These are phyloP conservation scores for Cladosporium velox DNA, from an alignment of 2,329 filamentous ascomycete genomes.

Conservation along the genomic window DNA sequence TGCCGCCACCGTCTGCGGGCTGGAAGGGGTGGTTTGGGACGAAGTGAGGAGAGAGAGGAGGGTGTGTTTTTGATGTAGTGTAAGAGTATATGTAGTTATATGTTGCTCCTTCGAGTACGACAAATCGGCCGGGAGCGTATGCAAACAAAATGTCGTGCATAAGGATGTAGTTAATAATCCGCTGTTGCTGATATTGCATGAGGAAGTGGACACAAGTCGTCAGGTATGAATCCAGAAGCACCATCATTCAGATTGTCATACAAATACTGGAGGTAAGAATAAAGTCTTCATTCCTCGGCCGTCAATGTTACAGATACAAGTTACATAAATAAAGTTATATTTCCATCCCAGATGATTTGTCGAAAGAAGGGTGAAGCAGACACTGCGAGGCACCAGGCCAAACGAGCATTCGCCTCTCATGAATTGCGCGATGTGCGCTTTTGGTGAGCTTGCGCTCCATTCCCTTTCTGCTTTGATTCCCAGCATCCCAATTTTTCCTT, in stretches of 20 bases:
- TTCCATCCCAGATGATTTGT: slow-evolving; percentile 2
- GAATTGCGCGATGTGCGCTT: not conserved
- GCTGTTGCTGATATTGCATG: too few species aligned
- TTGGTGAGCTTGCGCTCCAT: slow-evolving; percentile 7
- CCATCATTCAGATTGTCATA: not conserved
- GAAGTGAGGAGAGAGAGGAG: not conserved
- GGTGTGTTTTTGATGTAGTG: not conserved
- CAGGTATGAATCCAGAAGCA: too few species aligned
- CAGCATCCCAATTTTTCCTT: not conserved
- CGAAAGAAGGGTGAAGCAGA: not conserved
- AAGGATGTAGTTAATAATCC: too few species aligned
- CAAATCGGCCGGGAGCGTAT: not conserved
- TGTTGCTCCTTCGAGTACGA: not conserved
- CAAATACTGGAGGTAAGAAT: not conserved
- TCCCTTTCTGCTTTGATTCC: not conserved
- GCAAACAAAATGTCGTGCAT: too few species aligned
- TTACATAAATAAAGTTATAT: slow-evolving; percentile 1
- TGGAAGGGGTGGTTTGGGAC: slow-evolving; percentile 24
- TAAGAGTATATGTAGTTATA: not conserved
- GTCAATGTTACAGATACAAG: slow-evolving; percentile 14
- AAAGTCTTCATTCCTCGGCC: not conserved
- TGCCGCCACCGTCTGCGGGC: slow-evolving; percentile 11
- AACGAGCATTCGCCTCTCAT: not conserved
- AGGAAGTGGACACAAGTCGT: too few species aligned
- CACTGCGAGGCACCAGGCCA: slow-evolving; percentile 6